These are phyloP conservation scores for Nemania serpens DNA, from an alignment of 2,329 filamentous ascomycete species.

Conservation along the genomic window DNA sequence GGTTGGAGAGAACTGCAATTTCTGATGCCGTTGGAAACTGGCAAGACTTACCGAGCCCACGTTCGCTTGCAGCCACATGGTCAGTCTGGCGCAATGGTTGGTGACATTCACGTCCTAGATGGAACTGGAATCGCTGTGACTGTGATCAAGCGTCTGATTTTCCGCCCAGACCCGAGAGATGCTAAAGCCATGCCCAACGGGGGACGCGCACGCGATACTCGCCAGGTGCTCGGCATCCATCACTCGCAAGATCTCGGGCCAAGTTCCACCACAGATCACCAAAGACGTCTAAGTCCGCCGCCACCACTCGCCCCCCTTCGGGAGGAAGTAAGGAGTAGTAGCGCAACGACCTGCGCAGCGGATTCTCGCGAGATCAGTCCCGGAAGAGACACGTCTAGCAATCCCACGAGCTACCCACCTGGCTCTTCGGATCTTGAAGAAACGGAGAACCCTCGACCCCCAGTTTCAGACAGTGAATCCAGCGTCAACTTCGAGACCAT, in stretches of 20 bases:
- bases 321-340: background rate
- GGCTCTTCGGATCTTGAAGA: background rate
- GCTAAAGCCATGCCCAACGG: background rate
- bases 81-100: conserved; percentile 24
- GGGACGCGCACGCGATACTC: background rate
- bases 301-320: background rate
- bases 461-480: background rate
- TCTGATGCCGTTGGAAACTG: conserved; percentile 23
- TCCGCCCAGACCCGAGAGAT: background rate
- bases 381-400: background rate
- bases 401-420: background rate
- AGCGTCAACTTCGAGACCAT: background rate
- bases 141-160: conserved; percentile 6
- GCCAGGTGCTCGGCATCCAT: background rate
- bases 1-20: conserved; percentile 28
- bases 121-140: conserved; percentile 12
- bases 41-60: conserved; percentile 28
- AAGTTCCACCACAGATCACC: background rate
- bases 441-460: background rate
- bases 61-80: conserved; percentile 32
- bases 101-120: conserved; percentile 36
- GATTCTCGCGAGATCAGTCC: background rate
- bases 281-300: background rate
- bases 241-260: background rate
- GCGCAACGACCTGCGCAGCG: background rate